Conservation (phyloP, 2,329 filamentous ascomycete genomes). For the Arthroderma uncinatum region DNA sequence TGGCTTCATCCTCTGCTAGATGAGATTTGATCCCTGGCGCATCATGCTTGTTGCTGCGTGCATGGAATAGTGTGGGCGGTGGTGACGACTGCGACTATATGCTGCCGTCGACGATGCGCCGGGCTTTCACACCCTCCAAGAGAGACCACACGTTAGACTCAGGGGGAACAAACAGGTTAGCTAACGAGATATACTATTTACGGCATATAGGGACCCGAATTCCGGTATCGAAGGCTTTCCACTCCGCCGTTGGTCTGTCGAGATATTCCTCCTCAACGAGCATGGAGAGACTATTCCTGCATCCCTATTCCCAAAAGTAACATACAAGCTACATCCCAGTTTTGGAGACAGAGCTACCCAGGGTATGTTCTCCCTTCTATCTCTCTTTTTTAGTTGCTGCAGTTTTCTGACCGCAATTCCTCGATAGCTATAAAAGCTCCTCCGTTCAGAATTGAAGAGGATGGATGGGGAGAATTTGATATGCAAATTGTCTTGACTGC, state of each 20-base stretch:
- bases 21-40: background rate
- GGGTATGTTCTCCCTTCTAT: constrained; percentile 48
- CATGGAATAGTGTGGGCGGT: background rate
- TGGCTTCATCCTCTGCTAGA: too few relatives aligned
- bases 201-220: constrained; percentile 51
- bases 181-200: background rate
- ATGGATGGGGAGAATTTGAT: constrained; percentile 98
- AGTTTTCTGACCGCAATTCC: background rate
- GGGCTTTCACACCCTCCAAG: background rate
- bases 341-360: constrained; percentile 74
- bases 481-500: constrained; percentile 76
- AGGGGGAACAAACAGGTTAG: background rate
- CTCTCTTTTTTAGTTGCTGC: background rate
- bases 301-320: constrained; percentile 79
- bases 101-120: background rate
- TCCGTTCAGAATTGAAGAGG: constrained; percentile 81
- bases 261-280: constrained; percentile 73
- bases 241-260: constrained; percentile 84
- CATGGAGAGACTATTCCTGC: constrained; percentile 74
- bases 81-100: background rate
- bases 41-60: background rate
- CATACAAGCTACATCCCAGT: constrained; percentile 86
- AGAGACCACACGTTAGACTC: too few relatives aligned
- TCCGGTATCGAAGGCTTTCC: constrained; percentile 78
- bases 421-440: constrained; percentile 62